A percentile compares a stretch with the other conserved stretches of the same genome.
Evolutionary conservation across 257 asterid genomes (phyloP).

Genomic region (Henckelia pumila): DNA sequence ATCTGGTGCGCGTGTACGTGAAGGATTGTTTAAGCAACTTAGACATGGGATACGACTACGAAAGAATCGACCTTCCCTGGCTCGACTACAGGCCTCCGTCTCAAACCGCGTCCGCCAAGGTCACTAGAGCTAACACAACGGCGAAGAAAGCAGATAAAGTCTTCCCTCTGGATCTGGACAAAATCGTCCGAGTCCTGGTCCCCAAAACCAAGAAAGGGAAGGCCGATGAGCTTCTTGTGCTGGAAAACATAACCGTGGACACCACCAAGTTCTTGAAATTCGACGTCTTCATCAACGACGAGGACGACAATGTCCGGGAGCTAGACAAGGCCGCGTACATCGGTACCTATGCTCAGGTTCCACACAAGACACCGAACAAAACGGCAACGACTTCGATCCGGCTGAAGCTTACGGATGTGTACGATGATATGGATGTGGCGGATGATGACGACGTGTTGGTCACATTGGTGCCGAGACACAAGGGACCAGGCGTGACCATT

Average conservation of each 20-base stretch:
- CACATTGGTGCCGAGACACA: constrained; percentile 36
- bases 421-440: constrained; percentile 41
- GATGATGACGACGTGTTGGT: constrained; percentile 35
- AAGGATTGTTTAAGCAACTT: constrained; percentile 23
- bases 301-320: constrained; percentile 27
- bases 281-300: constrained; percentile 41
- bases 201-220: constrained; percentile 19
- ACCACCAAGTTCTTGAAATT: constrained; percentile 24
- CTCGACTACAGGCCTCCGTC: constrained; percentile 19
- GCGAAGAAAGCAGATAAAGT: constrained; percentile 2
- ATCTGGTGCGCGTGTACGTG: constrained; percentile 30
- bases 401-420: constrained; percentile 32
- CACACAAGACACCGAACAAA: constrained; percentile 24
- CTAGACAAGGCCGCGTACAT: constrained; percentile 35
- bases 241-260: constrained; percentile 16
- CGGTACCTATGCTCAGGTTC: constrained; percentile 41
- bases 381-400: constrained; percentile 28
- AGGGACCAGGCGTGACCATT: constrained; percentile 29
- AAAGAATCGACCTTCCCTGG: constrained; percentile 31
- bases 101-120: background rate
- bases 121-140: background rate
- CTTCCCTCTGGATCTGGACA: constrained; percentile 21
- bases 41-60: constrained; percentile 30
- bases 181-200: constrained; percentile 14
- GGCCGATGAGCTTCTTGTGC: constrained; percentile 24